Base-by-base conservation (phyloP, 129 eudicot species). In the Flaveria ramosissima region DNA sequence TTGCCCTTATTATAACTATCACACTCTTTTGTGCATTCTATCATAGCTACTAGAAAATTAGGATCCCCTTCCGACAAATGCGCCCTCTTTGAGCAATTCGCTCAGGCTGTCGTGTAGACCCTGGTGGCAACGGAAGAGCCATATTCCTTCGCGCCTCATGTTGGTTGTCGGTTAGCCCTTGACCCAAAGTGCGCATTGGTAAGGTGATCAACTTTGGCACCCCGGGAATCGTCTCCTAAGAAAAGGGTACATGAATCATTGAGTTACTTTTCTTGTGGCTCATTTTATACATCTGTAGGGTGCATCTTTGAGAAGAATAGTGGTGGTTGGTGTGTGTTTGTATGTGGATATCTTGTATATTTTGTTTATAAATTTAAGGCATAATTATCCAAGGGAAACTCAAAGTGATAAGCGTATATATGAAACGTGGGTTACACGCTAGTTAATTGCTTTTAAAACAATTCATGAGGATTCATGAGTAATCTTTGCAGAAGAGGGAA, bases 211-310 rank as follows among this genome's bases (percentile, higher is more conserved):
- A 72, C 59, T 79, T 79, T 51, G 78, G 83, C 21, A 79, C 68
- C 36, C 83, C 83, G 42, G 83, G 83, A 51, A 72, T 79, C 16
- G 57, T 79, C n/a, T 79, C 83, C 83, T 78, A 72, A n/a, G 73
- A 79, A 72, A 72, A 79, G 52, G 83, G 83, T 39, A 79, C 73
- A 50, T 72, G 78, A 63, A 72, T 63, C 59, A 1, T 53, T 23
- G 73, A 72, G 24, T 63, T 79, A 7, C 59, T 14, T 52, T 79
- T 72, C 59, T 72, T 79, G 67, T 63, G 60, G 57, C 50, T 64
- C 83, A 72, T 79, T 72, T 64, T 62, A 61, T 75, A 30, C 63
- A 12, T 16, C 2, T 27, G 6, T 7, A 4, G 2, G 6, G 64
- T 72, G 12, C 21, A 39, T 42, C 46, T 42, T 52, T 56, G n/a